These are phyloP conservation scores for Chaetomium strumarium DNA, from an alignment of 2,329 filamentous ascomycete genomes.

Conservation along the genomic window DNA sequence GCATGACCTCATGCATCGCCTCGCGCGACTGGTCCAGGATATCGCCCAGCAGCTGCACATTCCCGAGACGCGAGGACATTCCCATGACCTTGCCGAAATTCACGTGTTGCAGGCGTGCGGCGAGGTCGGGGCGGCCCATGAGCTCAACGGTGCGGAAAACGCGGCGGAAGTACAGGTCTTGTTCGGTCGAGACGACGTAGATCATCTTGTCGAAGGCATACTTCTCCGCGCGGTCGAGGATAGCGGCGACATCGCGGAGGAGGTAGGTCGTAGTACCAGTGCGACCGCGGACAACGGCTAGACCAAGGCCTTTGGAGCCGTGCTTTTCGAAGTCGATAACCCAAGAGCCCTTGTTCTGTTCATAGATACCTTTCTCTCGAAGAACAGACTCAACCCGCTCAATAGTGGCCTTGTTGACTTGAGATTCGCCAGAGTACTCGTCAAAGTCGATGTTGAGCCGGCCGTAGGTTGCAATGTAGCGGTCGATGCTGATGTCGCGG, in stretches of 20 bases:
- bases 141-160: slow-evolving; percentile 32
- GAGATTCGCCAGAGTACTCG: slow-evolving; percentile 62
- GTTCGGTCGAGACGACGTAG: slow-evolving; percentile 35
- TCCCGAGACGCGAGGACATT: slow-evolving; percentile 39
- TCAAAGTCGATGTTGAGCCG: slow-evolving; percentile 58
- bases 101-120: slow-evolving; percentile 30
- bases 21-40: slow-evolving; percentile 54
- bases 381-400: slow-evolving; percentile 52
- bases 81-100: slow-evolving; percentile 45
- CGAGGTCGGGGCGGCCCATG: slow-evolving; percentile 31
- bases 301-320: slow-evolving; percentile 60
- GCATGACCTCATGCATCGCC: slow-evolving; percentile 66
- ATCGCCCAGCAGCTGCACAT: slow-evolving; percentile 50
- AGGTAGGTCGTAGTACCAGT: slow-evolving; percentile 61
- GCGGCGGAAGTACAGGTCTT: slow-evolving; percentile 33
- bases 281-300: slow-evolving; percentile 59
- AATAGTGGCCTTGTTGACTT: slow-evolving; percentile 47
- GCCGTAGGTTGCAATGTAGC: slow-evolving; percentile 53
- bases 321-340: slow-evolving; percentile 67
- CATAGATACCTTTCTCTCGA: slow-evolving; percentile 53
- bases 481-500: slow-evolving; percentile 52
- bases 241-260: slow-evolving; percentile 63
- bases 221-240: slow-evolving; percentile 54
- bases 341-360: slow-evolving; percentile 59
- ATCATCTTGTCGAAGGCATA: slow-evolving; percentile 36